phyloP scores from a whole-genome alignment of 345 rosid species.

The Rhizophora apiculata region DNA sequence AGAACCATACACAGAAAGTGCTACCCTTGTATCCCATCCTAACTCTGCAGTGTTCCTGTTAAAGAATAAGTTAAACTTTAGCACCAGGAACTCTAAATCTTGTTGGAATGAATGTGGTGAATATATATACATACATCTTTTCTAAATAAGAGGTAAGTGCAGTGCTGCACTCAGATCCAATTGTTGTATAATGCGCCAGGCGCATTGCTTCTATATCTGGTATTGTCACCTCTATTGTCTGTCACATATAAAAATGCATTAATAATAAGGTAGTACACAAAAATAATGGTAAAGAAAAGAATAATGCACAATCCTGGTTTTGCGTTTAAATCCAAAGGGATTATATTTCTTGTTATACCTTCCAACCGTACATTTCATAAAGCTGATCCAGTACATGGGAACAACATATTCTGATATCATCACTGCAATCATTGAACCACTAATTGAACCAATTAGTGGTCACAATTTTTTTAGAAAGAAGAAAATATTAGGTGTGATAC shows the following conservation, averaged over 20 bases:
- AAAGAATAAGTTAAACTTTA: constrained; percentile 14
- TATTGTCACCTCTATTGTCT: constrained; percentile 62
- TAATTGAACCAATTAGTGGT: constrained; percentile 35
- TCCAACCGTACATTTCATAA: constrained; percentile 41
- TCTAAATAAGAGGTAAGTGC: constrained; percentile 45
- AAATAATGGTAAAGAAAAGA: neutral
- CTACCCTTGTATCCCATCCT: constrained; percentile 73
- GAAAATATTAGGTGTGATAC: neutral
- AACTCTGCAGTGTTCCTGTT: constrained; percentile 42
- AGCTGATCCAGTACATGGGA: constrained; percentile 41
- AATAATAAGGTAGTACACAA: constrained; percentile 16
- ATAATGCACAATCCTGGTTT: too few relatives aligned
- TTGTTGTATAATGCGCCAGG: constrained; percentile 66
- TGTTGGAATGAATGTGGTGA: neutral
- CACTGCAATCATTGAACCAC: constrained; percentile 72
- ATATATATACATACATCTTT: constrained; percentile 38
- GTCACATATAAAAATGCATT: constrained; percentile 2
- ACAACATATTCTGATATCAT: constrained; percentile 51
- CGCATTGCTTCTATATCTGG: constrained; percentile 76
- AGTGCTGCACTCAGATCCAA: constrained; percentile 57
- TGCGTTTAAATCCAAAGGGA: neutral
- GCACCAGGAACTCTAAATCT: neutral
- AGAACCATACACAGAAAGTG: constrained; percentile 51
- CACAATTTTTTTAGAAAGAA: neutral
- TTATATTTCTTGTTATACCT: constrained; percentile 35